Percentiles rank a stretch among this genome's conserved stretches.
These are phyloP conservation scores for Mucor irregularis DNA, from an alignment of 371 early-diverging fungal genomes.

Conservation along the genomic window DNA sequence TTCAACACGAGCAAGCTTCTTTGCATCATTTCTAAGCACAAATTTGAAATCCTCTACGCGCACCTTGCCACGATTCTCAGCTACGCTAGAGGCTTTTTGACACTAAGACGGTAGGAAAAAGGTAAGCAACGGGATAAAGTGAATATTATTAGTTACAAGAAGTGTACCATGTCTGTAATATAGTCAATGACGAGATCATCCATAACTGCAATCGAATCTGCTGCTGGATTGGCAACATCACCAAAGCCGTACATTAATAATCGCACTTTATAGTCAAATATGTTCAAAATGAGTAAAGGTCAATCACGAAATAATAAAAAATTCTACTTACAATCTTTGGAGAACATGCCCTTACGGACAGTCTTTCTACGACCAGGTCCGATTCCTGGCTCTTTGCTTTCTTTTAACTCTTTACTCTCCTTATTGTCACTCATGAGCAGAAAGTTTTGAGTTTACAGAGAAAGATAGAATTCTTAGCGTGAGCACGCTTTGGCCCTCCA, in stretches of 20 bases:
- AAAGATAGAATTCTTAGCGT: too few species aligned
- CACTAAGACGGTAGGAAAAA: slow-evolving; percentile 64
- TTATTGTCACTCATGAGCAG: slow-evolving; percentile 16
- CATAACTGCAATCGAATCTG: slow-evolving; percentile 91
- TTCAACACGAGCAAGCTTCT: slow-evolving; percentile 95
- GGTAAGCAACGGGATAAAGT: too few species aligned
- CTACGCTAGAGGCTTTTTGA: slow-evolving; percentile 67
- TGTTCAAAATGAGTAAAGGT: not conserved
- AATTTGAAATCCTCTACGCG: slow-evolving; percentile 94
- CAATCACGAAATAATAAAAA: not conserved
- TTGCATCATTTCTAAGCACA: slow-evolving; percentile 90
- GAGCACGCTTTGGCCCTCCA: too few species aligned
- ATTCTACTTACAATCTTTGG: slow-evolving; percentile 48
- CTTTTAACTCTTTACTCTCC: slow-evolving; percentile 24
- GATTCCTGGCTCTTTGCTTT: slow-evolving; percentile 35
- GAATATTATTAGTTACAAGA: too few species aligned
- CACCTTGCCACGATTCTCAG: slow-evolving; percentile 72
- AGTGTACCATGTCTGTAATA: slow-evolving; percentile 80
- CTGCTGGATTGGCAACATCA: slow-evolving; percentile 89
- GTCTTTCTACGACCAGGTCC: slow-evolving; percentile 55
- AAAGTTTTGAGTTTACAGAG: not conserved
- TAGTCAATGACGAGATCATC: slow-evolving; percentile 95
- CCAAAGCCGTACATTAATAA: slow-evolving; percentile 98
- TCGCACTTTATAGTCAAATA: too few species aligned
- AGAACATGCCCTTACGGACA: slow-evolving; percentile 54